A percentile compares a stretch with the other conserved stretches of the same genome.
Conservation (phyloP, 148 eudicot genomes). For the Vaccinium darrowii region DNA sequence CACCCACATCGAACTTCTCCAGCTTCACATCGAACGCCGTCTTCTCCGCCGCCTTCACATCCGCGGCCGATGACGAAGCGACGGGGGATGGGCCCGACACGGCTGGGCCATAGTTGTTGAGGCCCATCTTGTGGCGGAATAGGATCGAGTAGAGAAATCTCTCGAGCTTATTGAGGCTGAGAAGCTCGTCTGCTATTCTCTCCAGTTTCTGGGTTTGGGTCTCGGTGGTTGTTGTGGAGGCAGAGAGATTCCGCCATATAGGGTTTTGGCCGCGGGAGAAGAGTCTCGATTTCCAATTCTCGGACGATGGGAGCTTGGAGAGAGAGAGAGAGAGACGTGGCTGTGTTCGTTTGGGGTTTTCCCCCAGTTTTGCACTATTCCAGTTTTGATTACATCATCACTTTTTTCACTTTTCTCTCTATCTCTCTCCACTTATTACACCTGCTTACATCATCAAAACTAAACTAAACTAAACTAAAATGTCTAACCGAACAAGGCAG, state of each 20-base stretch:
- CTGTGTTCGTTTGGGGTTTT: too few species aligned
- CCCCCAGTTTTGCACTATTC: too few species aligned
- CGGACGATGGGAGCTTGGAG: too few species aligned
- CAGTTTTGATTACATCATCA: too few species aligned
- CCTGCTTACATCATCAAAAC: too few species aligned
- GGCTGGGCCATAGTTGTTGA: too few species aligned
- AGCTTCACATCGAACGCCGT: conserved; percentile 69
- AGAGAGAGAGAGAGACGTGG: too few species aligned
- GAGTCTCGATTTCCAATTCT: conserved; percentile 19
- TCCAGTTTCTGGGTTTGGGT: conserved; percentile 53
- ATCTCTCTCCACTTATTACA: too few species aligned
- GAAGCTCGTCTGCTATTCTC: conserved; percentile 62
- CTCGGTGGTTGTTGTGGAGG: conserved; percentile 21
- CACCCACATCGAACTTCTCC: conserved; percentile 60
- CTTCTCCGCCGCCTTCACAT: conserved; percentile 51
- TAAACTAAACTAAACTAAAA: too few species aligned
- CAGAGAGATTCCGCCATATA: conserved; percentile 26
- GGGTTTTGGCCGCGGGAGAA: conserved; percentile 11
- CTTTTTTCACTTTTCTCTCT: too few species aligned
- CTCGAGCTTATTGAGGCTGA: conserved; percentile 66
- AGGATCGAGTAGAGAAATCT: conserved; percentile 59
- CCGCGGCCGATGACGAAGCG: conserved; percentile 26
- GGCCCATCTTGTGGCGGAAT: too few species aligned
- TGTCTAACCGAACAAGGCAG: too few species aligned
- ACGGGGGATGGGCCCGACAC: neutral